Conservation (phyloP, 2,329 filamentous ascomycete species). For the Colletotrichum horii region DNA sequence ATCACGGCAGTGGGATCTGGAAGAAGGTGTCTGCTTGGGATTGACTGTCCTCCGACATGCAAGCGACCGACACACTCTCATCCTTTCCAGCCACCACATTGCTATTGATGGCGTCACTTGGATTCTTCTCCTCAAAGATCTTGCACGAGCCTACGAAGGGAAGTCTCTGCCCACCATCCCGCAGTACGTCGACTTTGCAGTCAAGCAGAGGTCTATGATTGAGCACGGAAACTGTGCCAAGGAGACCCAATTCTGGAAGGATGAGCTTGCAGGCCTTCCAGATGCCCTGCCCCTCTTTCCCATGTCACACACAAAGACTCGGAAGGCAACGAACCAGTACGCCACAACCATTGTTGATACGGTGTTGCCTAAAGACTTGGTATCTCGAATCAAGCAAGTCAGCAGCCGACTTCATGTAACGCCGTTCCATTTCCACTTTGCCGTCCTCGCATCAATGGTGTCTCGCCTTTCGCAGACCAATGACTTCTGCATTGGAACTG, state of each 20-base stretch:
- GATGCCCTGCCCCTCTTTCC: conserved; percentile 37
- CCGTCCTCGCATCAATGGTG: conserved; percentile 30
- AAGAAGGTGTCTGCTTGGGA: neutral
- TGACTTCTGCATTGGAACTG: conserved; percentile 53
- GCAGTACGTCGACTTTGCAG: conserved; percentile 42
- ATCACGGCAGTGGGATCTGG: neutral
- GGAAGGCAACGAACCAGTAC: neutral
- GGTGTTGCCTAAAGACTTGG: neutral
- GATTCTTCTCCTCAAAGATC: conserved; percentile 45
- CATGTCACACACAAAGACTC: conserved; percentile 20
- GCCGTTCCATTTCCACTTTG: conserved; percentile 52
- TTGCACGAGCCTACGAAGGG: conserved; percentile 47
- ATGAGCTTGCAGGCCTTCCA: conserved; percentile 23
- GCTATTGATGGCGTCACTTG: conserved; percentile 53
- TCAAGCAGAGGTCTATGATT: conserved; percentile 31
- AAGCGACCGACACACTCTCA: conserved; percentile 35
- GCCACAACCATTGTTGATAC: neutral
- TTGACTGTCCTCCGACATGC: neutral
- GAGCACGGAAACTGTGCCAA: conserved; percentile 29
- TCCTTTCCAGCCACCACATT: conserved; percentile 55
- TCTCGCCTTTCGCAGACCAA: conserved; percentile 7
- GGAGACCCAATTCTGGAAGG: conserved; percentile 39
- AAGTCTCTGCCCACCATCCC: conserved; percentile 22
- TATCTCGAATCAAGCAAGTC: neutral
- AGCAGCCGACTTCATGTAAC: conserved; percentile 9